Evolutionary conservation across 2,329 filamentous ascomycete species (phyloP).

Genomic region (Sporothrix pseudoabietina): DNA sequence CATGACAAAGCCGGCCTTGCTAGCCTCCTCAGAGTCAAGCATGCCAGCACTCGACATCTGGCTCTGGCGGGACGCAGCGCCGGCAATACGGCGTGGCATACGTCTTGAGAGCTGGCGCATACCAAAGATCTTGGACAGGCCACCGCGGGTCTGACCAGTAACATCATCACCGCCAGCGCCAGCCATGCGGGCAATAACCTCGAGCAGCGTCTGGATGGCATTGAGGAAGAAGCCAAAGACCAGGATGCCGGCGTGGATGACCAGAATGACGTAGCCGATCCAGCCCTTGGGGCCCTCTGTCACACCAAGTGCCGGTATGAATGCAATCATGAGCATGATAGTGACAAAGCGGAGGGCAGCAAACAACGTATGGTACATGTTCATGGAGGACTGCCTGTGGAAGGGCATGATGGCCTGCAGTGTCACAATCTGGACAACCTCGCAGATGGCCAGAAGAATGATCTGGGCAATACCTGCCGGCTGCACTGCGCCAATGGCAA

Average conservation of each 20-base stretch:
- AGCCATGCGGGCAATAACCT: constrained; percentile 79
- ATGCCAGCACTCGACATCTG: constrained; percentile 82
- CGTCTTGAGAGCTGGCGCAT: constrained; percentile 84
- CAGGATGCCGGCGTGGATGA: constrained; percentile 81
- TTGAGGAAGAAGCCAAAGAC: constrained; percentile 93
- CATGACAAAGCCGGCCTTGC: constrained; percentile 62
- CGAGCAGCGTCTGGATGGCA: constrained; percentile 84
- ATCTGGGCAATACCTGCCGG: constrained; percentile 91
- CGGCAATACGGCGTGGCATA: constrained; percentile 58
- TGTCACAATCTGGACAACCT: constrained; percentile 85
- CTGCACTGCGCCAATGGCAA: constrained; percentile 91
- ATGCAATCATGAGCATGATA: constrained; percentile 76
- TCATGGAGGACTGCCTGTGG: constrained; percentile 92
- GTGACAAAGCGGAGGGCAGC: constrained; percentile 74
- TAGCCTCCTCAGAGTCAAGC: constrained; percentile 67
- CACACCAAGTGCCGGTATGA: constrained; percentile 80
- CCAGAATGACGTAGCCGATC: constrained; percentile 89
- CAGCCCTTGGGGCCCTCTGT: constrained; percentile 81
- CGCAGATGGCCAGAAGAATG: constrained; percentile 88
- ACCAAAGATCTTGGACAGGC: constrained; percentile 85
- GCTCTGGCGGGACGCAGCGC: constrained; percentile 70
- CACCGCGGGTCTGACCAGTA: constrained; percentile 72
- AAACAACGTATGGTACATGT: constrained; percentile 88
- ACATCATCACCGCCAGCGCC: constrained; percentile 79
- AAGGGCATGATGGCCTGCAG: constrained; percentile 90